Evolutionary conservation across 345 rosid species (phyloP).

Genomic region (Rhizophora mangle): DNA sequence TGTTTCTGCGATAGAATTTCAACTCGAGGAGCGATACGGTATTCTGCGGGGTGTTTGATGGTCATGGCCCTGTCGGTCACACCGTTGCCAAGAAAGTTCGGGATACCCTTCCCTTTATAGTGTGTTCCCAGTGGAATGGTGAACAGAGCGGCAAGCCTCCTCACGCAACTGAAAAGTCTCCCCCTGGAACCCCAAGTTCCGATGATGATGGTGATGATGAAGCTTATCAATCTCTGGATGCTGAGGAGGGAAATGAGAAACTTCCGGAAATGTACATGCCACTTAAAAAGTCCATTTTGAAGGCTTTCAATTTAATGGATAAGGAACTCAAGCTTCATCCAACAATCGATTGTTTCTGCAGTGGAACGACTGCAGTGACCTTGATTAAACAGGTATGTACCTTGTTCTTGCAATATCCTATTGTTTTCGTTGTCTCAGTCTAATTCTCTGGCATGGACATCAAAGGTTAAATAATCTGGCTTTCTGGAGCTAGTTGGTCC

Average conservation of each 20-base stretch:
- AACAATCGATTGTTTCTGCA: conserved; percentile 91
- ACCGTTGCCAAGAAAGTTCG: conserved; percentile 88
- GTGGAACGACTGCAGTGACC: conserved; percentile 91
- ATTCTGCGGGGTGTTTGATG: conserved; percentile 95
- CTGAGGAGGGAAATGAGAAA: conserved; percentile 47
- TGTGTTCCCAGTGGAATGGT: conserved; percentile 59
- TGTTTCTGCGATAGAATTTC: conserved; percentile 57
- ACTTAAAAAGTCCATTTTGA: conserved; percentile 62
- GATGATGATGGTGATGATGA: conserved; percentile 59
- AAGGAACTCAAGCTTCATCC: conserved; percentile 84
- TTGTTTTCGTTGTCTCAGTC: not conserved
- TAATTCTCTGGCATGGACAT: not conserved
- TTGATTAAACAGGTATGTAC: conserved; percentile 74
- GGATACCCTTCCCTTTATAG: conserved; percentile 68
- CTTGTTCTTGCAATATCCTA: not conserved
- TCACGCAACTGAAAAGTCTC: conserved; percentile 22
- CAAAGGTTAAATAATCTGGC: not conserved
- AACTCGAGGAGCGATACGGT: conserved; percentile 58
- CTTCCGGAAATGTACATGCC: conserved; percentile 59
- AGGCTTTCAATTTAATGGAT: conserved; percentile 79
- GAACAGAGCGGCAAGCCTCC: conserved; percentile 28
- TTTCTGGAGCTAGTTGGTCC: not conserved
- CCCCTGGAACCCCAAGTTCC: conserved; percentile 27
- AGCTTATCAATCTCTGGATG: conserved; percentile 47
- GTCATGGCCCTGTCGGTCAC: conserved; percentile 97